Percentiles rank a stretch among this genome's conserved stretches.
phyloP scores from a whole-genome alignment of 2,329 filamentous ascomycete genomes.

The Capronia coronata region DNA sequence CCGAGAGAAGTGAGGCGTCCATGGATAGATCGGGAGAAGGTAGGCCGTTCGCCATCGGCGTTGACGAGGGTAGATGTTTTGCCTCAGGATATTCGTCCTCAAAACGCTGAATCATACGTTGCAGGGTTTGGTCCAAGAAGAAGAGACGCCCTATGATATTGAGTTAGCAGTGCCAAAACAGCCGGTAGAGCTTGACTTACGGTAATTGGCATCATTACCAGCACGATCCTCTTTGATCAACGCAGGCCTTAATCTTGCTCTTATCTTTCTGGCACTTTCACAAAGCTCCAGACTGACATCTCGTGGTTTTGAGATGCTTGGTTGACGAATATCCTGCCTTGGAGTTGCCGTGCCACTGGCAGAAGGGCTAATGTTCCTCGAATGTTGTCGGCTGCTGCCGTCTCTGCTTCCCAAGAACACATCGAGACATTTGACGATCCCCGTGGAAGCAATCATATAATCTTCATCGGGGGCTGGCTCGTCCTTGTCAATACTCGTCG shows the following conservation, averaged over 20 bases:
- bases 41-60: slow-evolving; percentile 12
- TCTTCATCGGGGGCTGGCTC: slow-evolving; percentile 77
- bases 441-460: slow-evolving; percentile 92
- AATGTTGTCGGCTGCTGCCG: slow-evolving; percentile 39
- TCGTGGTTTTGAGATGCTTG: slow-evolving; percentile 62
- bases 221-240: slow-evolving; percentile 66
- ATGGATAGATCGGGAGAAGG: slow-evolving; percentile 21
- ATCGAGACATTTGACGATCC: slow-evolving; percentile 86
- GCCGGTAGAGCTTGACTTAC: slow-evolving; percentile 47
- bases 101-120: slow-evolving; percentile 89
- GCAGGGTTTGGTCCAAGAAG: slow-evolving; percentile 81
- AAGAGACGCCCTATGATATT: slow-evolving; percentile 59
- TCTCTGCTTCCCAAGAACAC: slow-evolving; percentile 81
- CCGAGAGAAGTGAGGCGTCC: slow-evolving; percentile 17
- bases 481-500: slow-evolving; percentile 52
- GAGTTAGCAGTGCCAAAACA: slow-evolving; percentile 26
- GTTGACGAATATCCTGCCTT: slow-evolving; percentile 41
- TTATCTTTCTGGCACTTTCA: slow-evolving; percentile 80
- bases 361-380: slow-evolving; percentile 37
- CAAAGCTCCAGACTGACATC: slow-evolving; percentile 91
- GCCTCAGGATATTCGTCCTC: slow-evolving; percentile 89
- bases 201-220: slow-evolving; percentile 68
- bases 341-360: slow-evolving; percentile 51
- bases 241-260: slow-evolving; percentile 73
- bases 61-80: slow-evolving; percentile 31